Percentiles rank a stretch among this genome's conserved stretches.
These are phyloP conservation scores for Kernera saxatilis DNA, from an alignment of 345 rosid genomes.

Conservation along the genomic window DNA sequence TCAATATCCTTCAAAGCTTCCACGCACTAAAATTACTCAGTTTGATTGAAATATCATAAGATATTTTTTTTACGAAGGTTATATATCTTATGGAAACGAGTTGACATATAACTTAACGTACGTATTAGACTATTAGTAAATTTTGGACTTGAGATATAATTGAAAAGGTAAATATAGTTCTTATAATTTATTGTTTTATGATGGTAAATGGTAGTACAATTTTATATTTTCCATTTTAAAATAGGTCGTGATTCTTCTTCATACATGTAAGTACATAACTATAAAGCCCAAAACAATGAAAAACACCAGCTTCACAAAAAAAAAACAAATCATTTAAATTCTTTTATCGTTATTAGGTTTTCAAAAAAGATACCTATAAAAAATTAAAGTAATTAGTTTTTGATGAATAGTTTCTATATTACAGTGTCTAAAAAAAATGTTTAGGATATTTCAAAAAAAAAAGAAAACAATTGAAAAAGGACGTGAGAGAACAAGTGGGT, in stretches of 20 bases:
- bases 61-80: too few relatives aligned
- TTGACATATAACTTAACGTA: background rate
- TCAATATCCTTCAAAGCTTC: too few relatives aligned
- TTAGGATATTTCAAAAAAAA: background rate
- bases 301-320: too few relatives aligned
- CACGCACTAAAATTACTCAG: too few relatives aligned
- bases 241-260: background rate
- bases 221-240: background rate
- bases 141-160: too few relatives aligned
- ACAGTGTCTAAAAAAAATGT: background rate
- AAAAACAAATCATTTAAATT: too few relatives aligned
- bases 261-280: too few relatives aligned
- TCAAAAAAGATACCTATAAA: background rate
- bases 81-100: background rate
- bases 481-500: slow-evolving; percentile 32
- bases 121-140: too few relatives aligned
- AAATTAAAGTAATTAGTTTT: background rate
- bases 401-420: background rate
- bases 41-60: too few relatives aligned
- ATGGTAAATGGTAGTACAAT: background rate
- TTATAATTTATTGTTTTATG: background rate
- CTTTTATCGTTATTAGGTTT: too few relatives aligned
- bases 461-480: background rate
- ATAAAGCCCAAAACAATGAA: background rate
- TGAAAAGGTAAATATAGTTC: background rate